Percentiles rank a stretch among this genome's conserved stretches.
phyloP scores from a whole-genome alignment of 225 moss, liverwort and hornwort species.

The Polytrichum commune region DNA sequence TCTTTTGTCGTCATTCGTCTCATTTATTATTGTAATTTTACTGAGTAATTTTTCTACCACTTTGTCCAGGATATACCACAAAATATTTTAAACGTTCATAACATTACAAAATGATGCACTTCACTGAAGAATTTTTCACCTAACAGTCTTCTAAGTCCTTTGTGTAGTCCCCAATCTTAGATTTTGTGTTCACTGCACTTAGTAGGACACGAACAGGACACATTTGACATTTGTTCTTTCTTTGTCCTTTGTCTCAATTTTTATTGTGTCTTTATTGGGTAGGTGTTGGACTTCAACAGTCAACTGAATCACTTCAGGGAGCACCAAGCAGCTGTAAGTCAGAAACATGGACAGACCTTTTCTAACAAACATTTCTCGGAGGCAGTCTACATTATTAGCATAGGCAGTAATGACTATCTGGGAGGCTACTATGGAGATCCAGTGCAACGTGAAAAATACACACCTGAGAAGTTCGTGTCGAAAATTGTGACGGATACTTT shows the following conservation, averaged over 20 bases:
- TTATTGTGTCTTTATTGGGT: background rate
- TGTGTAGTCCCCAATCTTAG: too few relatives aligned
- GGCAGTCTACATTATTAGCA: conserved; percentile 67
- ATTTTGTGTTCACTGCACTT: too few relatives aligned
- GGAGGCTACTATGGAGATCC: conserved; percentile 55
- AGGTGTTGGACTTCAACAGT: conserved; percentile 49
- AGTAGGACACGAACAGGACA: too few relatives aligned
- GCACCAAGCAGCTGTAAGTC: conserved; percentile 38
- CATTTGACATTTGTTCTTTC: too few relatives aligned
- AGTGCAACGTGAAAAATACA: conserved; percentile 49
- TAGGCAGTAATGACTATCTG: conserved; percentile 81
- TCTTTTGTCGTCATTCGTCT: too few relatives aligned
- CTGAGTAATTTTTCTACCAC: too few relatives aligned
- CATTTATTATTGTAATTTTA: too few relatives aligned
- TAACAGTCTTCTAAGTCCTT: too few relatives aligned
- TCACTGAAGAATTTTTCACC: too few relatives aligned
- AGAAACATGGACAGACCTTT: conserved; percentile 40
- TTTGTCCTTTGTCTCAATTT: background rate
- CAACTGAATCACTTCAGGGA: conserved; percentile 63
- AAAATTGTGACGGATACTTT: conserved; percentile 48
- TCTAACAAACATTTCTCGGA: conserved; percentile 60
- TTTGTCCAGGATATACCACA: too few relatives aligned
- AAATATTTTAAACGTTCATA: too few relatives aligned
- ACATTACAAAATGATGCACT: too few relatives aligned
- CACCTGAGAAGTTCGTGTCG: conserved; percentile 67